These are phyloP conservation scores for Sporothrix protearum DNA, from an alignment of 2,329 filamentous ascomycete species.

Conservation along the genomic window DNA sequence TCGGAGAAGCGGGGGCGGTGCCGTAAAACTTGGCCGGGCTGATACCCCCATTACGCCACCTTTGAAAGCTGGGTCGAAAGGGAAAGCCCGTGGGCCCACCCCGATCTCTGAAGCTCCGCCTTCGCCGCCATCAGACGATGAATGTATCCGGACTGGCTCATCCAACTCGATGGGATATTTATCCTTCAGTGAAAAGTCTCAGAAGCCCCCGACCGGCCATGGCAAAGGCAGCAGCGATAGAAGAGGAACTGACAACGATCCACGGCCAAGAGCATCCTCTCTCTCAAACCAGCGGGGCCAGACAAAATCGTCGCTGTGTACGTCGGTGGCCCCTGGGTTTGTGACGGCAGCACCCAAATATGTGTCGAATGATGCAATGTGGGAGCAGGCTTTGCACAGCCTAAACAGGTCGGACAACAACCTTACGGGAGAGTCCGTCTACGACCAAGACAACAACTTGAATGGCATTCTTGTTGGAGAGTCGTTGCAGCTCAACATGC, in stretches of 20 bases:
- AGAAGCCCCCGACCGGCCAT: background rate
- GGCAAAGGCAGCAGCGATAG: background rate
- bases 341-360: no score
- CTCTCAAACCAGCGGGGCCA: background rate
- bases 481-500: background rate
- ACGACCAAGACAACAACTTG: background rate
- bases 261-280: background rate
- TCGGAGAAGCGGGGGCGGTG: background rate
- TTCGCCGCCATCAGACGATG: background rate
- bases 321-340: background rate
- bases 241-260: no score
- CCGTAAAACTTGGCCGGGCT: background rate
- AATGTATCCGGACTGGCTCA: background rate
- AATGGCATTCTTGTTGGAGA: background rate
- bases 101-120: conserved; percentile 14
- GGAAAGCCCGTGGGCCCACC: background rate
- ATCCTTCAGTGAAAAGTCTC: background rate
- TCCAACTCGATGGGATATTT: no score
- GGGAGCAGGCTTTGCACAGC: background rate
- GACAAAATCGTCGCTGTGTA: background rate
- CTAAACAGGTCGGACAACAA: background rate
- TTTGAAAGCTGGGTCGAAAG: background rate
- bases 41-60: conserved; percentile 5
- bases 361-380: background rate
- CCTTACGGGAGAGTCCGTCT: background rate